A percentile compares a stretch with the other conserved stretches of the same genome.
These are phyloP conservation scores for Trichoderma koningii DNA, from an alignment of 2,329 filamentous ascomycete species.

Conservation along the genomic window DNA sequence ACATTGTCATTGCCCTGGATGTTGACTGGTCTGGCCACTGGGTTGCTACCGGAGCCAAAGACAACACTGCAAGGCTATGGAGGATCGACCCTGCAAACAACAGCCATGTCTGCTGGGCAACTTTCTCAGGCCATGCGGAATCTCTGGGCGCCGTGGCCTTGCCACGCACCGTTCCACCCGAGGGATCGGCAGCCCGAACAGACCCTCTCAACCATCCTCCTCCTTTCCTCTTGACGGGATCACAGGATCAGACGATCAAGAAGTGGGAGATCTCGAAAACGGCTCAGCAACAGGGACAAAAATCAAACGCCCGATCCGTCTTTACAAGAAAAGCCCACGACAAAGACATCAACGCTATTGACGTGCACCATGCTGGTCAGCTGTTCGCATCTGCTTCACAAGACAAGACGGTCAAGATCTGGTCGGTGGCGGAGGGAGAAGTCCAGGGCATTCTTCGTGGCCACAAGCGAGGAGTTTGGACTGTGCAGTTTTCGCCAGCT, in stretches of 20 bases:
- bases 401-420: slow-evolving; percentile 96
- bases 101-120: slow-evolving; percentile 77
- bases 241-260: slow-evolving; percentile 94
- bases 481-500: slow-evolving; percentile 83
- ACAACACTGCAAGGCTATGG: slow-evolving; percentile 93
- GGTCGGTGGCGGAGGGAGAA: slow-evolving; percentile 87
- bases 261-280: slow-evolving; percentile 78
- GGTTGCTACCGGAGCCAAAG: slow-evolving; percentile 94
- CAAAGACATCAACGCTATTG: slow-evolving; percentile 96
- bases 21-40: slow-evolving; percentile 97
- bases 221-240: slow-evolving; percentile 83
- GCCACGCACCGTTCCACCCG: slow-evolving; percentile 67
- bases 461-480: slow-evolving; percentile 95
- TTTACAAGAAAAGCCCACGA: slow-evolving; percentile 97
- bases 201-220: slow-evolving; percentile 80
- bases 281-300: slow-evolving; percentile 46
- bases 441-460: slow-evolving; percentile 88
- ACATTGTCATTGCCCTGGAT: slow-evolving; percentile 93
- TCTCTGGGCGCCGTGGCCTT: slow-evolving; percentile 88
- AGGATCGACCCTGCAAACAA: slow-evolving; percentile 73
- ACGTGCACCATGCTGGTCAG: slow-evolving; percentile 71
- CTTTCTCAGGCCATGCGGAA: slow-evolving; percentile 89
- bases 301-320: slow-evolving; percentile 63
- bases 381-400: slow-evolving; percentile 95
- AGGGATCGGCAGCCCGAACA: slow-evolving; percentile 68